Base-by-base conservation (phyloP, 31 red algal species). In the Asparagopsis taxiformis region DNA sequence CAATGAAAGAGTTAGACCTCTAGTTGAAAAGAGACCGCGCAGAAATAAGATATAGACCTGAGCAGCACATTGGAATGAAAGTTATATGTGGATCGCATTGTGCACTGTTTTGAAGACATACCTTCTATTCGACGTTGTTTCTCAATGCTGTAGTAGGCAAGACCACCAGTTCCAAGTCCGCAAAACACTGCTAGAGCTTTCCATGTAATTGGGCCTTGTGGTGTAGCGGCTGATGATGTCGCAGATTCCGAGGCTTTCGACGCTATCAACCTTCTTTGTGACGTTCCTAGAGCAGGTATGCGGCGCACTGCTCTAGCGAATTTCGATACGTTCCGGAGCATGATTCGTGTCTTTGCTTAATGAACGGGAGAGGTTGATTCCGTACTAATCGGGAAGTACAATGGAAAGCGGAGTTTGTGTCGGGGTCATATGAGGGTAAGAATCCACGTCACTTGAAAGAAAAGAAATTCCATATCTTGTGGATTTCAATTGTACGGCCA, bases 121-220 rank as follows among this genome's bases (percentile, higher is more conserved):
- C 72, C 83, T 78, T 64, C 49, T 21, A 88, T 71, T 41, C 72
- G 83, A 10, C 63, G 46, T 63, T 92, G 65, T 34, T 88, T 88
- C 72, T 93, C 70, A 20, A 69, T 25, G n/a, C 63, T 75, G 50
- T 97, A 97, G 43, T 81, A 82, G 36, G 49, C 35, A 25, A 91
- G 60, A 22, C 68, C 68, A 39, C 80, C 94, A 8, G 78, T 82
- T 35, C 88, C 88, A 5, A 89, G 13, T 15, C 51, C 78, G 25
- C 53, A 59, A 46, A 74, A 70, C 30, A 80, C 70, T 22, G 79
- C 88, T 11, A 97, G 55, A 16, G 69, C 62, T 2, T 56, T 65
- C 94, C 94, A 97, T 1, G 73, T 60, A 19, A 97, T 65, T 16
- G 89, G 88, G 19, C 83, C 83, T 37, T 39, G 73, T 17, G 55